phyloP scores from a whole-genome alignment of 2,329 filamentous ascomycete species.

The Fusarium redolens region DNA sequence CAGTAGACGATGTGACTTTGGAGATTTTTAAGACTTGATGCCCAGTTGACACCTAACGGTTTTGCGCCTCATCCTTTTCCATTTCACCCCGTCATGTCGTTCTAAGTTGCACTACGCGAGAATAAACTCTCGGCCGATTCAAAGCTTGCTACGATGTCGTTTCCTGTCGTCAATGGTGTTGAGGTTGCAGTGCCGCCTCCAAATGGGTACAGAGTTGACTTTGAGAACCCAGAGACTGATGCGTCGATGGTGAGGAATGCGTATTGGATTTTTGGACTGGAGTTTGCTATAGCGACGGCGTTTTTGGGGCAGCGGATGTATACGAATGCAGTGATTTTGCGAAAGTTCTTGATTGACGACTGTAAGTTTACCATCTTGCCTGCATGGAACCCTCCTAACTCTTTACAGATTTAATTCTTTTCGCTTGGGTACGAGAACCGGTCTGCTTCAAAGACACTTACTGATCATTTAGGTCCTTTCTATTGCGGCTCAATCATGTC shows the following conservation, averaged over 20 bases:
- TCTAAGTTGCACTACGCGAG: neutral
- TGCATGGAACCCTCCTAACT: rapidly evolving
- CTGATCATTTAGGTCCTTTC: neutral
- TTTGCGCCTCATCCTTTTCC: neutral
- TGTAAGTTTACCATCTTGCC: neutral
- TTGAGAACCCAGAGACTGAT: neutral
- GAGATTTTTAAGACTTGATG: neutral
- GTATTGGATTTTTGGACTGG: constrained; percentile 11
- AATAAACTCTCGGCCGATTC: neutral
- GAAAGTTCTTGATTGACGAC: constrained; percentile 10
- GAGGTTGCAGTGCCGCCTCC: constrained; percentile 13
- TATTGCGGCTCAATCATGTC: constrained; percentile 17
- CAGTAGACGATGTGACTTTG: neutral
- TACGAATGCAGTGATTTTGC: constrained; percentile 8
- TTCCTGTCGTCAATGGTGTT: constrained; percentile 5
- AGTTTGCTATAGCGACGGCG: constrained; percentile 8
- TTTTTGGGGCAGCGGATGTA: constrained; percentile 19
- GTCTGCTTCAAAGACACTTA: rapidly evolving
- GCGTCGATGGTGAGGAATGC: constrained; percentile 14
- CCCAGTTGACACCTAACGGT: neutral
- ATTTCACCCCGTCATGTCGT: neutral
- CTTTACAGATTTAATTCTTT: neutral
- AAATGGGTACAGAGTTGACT: neutral
- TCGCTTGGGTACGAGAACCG: neutral
- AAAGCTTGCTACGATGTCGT: neutral